Percentiles rank a stretch among this genome's conserved stretches.
Evolutionary conservation across 2,329 filamentous ascomycete genomes (phyloP).

Genomic region (Coniella lustricola): DNA sequence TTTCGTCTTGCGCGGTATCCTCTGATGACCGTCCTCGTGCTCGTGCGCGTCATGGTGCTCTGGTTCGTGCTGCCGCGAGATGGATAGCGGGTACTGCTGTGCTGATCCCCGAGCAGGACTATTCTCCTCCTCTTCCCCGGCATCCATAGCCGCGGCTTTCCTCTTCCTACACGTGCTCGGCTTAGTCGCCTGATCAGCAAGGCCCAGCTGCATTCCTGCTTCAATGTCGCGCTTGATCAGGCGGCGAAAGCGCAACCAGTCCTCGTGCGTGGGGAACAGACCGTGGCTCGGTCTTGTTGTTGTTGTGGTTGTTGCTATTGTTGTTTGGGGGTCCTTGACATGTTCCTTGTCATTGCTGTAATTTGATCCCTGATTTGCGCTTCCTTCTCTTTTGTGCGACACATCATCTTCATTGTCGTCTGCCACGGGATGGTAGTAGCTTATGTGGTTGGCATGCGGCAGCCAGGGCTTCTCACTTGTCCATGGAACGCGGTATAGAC

Average conservation of each 20-base stretch:
- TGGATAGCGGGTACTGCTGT: no score
- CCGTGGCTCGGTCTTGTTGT: not conserved
- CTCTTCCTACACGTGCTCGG: constrained; percentile 3
- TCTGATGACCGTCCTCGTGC: not conserved
- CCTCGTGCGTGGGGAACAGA: constrained; percentile 29
- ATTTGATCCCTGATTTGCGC: not conserved
- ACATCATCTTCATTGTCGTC: constrained; percentile 25
- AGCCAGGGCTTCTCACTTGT: constrained; percentile 27
- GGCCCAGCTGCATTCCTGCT: constrained; percentile 20
- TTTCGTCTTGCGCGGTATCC: not conserved
- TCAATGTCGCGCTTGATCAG: constrained; percentile 28
- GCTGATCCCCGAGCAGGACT: no score
- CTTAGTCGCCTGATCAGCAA: constrained; percentile 7
- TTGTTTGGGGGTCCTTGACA: no score
- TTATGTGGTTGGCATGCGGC: constrained; percentile 34
- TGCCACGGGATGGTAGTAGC: constrained; percentile 29
- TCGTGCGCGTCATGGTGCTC: no score
- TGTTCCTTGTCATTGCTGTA: no score
- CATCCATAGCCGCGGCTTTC: not conserved
- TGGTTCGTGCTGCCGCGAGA: no score
- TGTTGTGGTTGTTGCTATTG: no score
- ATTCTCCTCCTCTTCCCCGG: not conserved
- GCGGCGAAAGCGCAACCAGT: constrained; percentile 31
- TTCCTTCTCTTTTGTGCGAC: constrained; percentile 16
- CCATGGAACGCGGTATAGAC: constrained; percentile 9